These are phyloP conservation scores for Stachybotrys elegans DNA, from an alignment of 2,329 filamentous ascomycete species.

Conservation along the genomic window DNA sequence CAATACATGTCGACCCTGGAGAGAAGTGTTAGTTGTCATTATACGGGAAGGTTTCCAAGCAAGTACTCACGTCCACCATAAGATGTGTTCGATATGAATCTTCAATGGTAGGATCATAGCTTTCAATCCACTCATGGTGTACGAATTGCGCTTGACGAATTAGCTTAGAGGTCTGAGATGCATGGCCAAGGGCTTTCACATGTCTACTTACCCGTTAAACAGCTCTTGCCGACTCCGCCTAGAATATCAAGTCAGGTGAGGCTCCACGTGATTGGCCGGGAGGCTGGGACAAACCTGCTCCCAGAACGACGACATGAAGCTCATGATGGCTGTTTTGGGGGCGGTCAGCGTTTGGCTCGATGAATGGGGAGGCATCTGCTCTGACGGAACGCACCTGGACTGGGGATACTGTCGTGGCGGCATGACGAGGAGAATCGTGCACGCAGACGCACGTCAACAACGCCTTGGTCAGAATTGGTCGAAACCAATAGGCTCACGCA, in stretches of 20 bases:
- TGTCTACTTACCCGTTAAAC: slow-evolving; percentile 67
- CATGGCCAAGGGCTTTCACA: slow-evolving; percentile 5
- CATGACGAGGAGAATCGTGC: slow-evolving; percentile 13
- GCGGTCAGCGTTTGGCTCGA: not conserved
- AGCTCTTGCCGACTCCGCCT: slow-evolving; percentile 91
- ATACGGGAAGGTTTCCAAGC: too few species aligned
- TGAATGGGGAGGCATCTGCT: not conserved
- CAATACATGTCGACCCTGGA: slow-evolving; percentile 77
- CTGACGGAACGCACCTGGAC: slow-evolving; percentile 15
- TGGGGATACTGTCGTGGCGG: slow-evolving; percentile 22
- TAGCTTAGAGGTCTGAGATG: too few species aligned
- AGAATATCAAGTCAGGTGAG: slow-evolving; percentile 25
- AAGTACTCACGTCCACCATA: slow-evolving; percentile 71
- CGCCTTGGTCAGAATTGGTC: too few species aligned
- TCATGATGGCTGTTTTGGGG: slow-evolving; percentile 58
- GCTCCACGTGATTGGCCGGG: slow-evolving; percentile 7
- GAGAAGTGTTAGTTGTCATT: slow-evolving; percentile 18
- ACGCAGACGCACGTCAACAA: slow-evolving; percentile 2
- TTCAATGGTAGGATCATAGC: slow-evolving; percentile 75
- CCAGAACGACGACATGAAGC: slow-evolving; percentile 78
- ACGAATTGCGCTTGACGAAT: slow-evolving; percentile 82
- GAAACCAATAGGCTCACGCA: too few species aligned
- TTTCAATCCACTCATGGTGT: slow-evolving; percentile 91
- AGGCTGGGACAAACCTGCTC: slow-evolving; percentile 56
- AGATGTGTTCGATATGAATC: slow-evolving; percentile 72